phyloP scores from a whole-genome alignment of 805 yeast species.

The Saturnispora galanensis region DNA sequence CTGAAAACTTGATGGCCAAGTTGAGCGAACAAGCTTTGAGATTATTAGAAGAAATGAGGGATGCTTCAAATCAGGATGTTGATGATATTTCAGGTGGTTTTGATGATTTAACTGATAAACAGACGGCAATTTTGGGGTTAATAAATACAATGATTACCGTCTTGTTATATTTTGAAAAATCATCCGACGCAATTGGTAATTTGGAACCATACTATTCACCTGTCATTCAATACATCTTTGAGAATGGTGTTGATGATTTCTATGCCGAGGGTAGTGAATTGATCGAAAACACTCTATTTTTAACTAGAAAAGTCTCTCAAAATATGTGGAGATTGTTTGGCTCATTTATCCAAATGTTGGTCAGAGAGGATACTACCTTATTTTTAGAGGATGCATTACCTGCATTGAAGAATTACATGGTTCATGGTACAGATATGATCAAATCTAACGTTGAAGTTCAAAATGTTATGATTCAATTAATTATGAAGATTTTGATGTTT shows the following conservation, averaged over 20 bases:
- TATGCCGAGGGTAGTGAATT: conserved; percentile 76
- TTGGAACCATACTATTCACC: conserved; percentile 72
- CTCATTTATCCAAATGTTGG: conserved; percentile 30
- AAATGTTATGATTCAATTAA: conserved; percentile 41
- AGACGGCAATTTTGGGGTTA: conserved; percentile 78
- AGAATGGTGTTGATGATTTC: conserved; percentile 63
- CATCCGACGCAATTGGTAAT: conserved; percentile 54
- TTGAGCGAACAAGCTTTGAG: conserved; percentile 68
- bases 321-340: conserved; percentile 67
- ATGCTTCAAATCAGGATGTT: conserved; percentile 38
- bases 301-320: conserved; percentile 52
- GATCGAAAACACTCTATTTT: conserved; percentile 63
- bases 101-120: conserved; percentile 51
- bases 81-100: conserved; percentile 39
- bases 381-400: conserved; percentile 71
- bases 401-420: conserved; percentile 63
- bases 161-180: conserved; percentile 76
- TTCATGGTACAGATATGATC: conserved; percentile 42
- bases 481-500: conserved; percentile 31
- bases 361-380: conserved; percentile 42
- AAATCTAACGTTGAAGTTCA: conserved; percentile 37
- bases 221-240: conserved; percentile 57
- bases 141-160: conserved; percentile 82
- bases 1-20: conserved; percentile 50
- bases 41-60: conserved; percentile 61